Evolutionary conservation across 176 grass and related monocot species (phyloP).

Genomic region (Oryza glaberrima): DNA sequence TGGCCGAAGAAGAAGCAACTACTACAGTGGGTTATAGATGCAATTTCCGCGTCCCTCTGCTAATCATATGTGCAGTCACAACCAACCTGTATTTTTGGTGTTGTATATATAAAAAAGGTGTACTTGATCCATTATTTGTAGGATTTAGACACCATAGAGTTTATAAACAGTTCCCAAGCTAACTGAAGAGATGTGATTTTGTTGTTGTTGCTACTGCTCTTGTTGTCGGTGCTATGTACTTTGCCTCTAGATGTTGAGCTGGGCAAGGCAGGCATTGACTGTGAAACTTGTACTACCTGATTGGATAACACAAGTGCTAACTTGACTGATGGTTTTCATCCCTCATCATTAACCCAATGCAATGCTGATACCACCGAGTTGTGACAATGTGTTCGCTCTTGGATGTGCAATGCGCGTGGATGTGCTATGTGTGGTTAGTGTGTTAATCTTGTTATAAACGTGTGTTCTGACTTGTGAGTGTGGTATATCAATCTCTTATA

Average conservation of each 20-base stretch:
- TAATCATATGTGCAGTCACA: slow-evolving; percentile 58
- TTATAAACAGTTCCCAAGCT: slow-evolving; percentile 50
- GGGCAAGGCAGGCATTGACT: slow-evolving; percentile 8
- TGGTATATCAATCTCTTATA: too few species aligned
- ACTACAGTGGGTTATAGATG: slow-evolving; percentile 46
- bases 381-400: not conserved
- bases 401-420: too few species aligned
- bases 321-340: slow-evolving; percentile 28
- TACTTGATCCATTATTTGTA: slow-evolving; percentile 94
- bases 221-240: too few species aligned
- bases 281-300: slow-evolving; percentile 46
- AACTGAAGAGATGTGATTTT: slow-evolving; percentile 52
- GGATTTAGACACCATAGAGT: slow-evolving; percentile 68
- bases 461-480: too few species aligned
- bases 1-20: slow-evolving; percentile 60
- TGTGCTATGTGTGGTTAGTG: too few species aligned
- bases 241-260: slow-evolving; percentile 42
- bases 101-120: slow-evolving; percentile 76
- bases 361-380: not conserved
- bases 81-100: slow-evolving; percentile 49
- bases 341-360: slow-evolving; percentile 4
- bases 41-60: slow-evolving; percentile 40
- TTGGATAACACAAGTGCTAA: slow-evolving; percentile 34
- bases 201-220: slow-evolving; percentile 20
- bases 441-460: too few species aligned